Evolutionary conservation across 2,329 filamentous ascomycete genomes (phyloP), one percentile per base, ranked within the genome.

Genomic region (Aspergillus pseudoviridinutans): DNA sequence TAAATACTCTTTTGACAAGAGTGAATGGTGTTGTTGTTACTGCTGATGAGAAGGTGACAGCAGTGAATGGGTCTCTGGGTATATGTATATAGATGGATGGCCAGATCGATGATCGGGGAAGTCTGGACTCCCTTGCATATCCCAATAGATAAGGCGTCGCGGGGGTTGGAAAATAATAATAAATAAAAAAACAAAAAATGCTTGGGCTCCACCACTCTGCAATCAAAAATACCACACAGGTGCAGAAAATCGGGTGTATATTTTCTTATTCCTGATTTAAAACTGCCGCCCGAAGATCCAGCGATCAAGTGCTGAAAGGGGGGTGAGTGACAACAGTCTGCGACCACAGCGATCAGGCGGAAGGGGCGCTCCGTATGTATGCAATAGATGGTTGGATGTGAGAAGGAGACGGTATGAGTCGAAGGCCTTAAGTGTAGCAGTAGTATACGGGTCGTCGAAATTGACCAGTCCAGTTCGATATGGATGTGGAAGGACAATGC

Each of bases 101-200:
- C 61, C 62, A 65, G 62, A 65, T 65, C 60, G 62, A 65, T 65
- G 62, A 65, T 65, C 63, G 63, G 57, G 55, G 60, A 54, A 46
- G 61, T 59, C 61, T 64, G 61, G 64, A 66, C 64, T 66, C 63
- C 64, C 64, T 66, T 66, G 64, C 64, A 64, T 62, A 35, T 61
- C 58, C 64, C 62, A 66, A 62, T 60, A 58, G 64, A 64, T 66
- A 63, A 65, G 64, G 64, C 62, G 61, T 58, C 56, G 61, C 54
- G 62, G 62, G 60, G 59, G 49, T 55, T 57, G 57, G 22, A 50
- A 29, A 35, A 50, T 50, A 27, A 29, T 25, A 29, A 35, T 28
- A 53, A 10, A 12, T 14, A 35, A 35, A 50, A 55, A 58, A 53
- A 47, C 51, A 27, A 41, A 60, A 58, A 51, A 29, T 56, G 54